These are phyloP conservation scores for Trichoderma guizhouense DNA, from an alignment of 2,329 filamentous ascomycete genomes.

Conservation along the genomic window DNA sequence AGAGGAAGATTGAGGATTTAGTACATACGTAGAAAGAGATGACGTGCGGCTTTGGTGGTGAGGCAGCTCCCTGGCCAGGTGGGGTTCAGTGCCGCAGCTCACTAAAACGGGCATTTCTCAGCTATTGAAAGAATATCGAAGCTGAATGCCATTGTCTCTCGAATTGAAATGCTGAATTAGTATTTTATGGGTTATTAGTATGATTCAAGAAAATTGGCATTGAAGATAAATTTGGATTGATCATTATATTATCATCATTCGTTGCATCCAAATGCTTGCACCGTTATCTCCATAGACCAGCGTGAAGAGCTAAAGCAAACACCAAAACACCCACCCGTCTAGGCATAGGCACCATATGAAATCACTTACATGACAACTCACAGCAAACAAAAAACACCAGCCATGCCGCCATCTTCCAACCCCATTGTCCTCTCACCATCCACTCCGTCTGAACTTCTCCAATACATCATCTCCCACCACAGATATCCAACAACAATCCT, in stretches of 20 bases:
- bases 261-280: neutral
- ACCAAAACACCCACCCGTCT: neutral
- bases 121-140: neutral
- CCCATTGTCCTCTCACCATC: conserved; percentile 50
- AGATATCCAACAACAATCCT: conserved; percentile 62
- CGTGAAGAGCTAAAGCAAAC: neutral
- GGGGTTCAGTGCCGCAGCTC: conserved; percentile 1
- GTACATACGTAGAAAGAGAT: neutral
- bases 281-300: neutral
- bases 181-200: neutral
- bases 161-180: neutral
- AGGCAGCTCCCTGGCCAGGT: neutral
- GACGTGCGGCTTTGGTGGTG: conserved; percentile 16
- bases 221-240: too few species aligned
- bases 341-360: neutral
- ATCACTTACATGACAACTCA: neutral
- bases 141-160: neutral
- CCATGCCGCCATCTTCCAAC: conserved; percentile 8
- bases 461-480: conserved; percentile 58
- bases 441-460: conserved; percentile 60
- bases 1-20: neutral
- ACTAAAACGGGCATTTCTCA: neutral
- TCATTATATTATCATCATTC: neutral
- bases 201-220: too few species aligned
- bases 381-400: neutral